Base-by-base conservation (phyloP, 768 basidiomycete genomes). In the Asterophora lycoperdoides region DNA sequence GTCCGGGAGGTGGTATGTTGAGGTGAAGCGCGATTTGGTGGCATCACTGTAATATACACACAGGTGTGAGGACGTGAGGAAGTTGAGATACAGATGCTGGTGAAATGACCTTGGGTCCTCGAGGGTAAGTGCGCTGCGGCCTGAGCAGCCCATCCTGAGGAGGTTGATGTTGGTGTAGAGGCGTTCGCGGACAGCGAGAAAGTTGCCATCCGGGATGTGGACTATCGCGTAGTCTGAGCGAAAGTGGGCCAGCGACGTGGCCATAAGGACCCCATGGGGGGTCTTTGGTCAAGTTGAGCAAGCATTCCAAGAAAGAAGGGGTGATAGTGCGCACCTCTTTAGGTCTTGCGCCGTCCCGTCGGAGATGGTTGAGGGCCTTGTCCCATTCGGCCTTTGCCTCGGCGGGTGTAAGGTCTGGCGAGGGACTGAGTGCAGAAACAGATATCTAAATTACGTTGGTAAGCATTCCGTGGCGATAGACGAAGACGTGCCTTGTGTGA, bases 171-270 rank as follows among this genome's bases (percentile, higher is more conserved):
- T 93, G 43, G 83, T 75, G 64, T 86, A 89, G 26, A 93, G 77
- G 54, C 80, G 81, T 49, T 86, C 80, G 52, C 76, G 77, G 28
- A 75, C 73, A 33, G 76, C 73, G 15, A 78, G 72, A 65, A 83
- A 87, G 63, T 84, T 73, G 30, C 86, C 90, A 38, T 74, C 67
- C 0, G 88, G 88, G 44, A 93, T 81, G 51, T 79, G 83, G 28
- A 92, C 85, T 52, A 92, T 89, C 48, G 87, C 87, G 63, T 81
- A 88, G 71, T 92, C 89, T 1, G 89, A 90, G 47, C 86, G 86
- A 62, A 93, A 93, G 70, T 88, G 84, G 37, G 88, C 86, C 20
- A 93, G 78, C 9, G 89, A 91, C 20, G 90, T 93, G 48, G 82
- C 79, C 79, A 92, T 82, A 58, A 93, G 73, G 19, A 76, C 67